Conservation (phyloP, 768 basidiomycete genomes). For the Leccinum olivaceopallidum region DNA sequence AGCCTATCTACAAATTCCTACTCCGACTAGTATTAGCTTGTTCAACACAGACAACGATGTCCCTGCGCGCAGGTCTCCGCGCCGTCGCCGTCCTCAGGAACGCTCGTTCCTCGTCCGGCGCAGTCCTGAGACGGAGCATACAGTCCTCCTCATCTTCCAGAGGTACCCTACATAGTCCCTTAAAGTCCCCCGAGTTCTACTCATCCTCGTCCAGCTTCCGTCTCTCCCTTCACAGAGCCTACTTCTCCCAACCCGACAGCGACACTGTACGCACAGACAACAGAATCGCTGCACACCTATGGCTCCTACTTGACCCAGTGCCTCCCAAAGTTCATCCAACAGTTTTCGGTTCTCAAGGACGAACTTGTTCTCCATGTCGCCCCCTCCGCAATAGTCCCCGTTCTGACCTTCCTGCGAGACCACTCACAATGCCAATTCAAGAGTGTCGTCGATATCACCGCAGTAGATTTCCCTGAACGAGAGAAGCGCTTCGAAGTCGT, state of each 20-base stretch:
- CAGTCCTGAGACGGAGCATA: slow-evolving; percentile 40
- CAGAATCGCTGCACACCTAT: slow-evolving; percentile 83
- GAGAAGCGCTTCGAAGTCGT: slow-evolving; percentile 96
- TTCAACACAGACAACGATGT: slow-evolving; percentile 33
- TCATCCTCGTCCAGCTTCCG: slow-evolving; percentile 47
- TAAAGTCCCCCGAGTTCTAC: not conserved
- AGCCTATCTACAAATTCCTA: slow-evolving; percentile 23
- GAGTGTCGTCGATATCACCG: slow-evolving; percentile 88
- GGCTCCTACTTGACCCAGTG: slow-evolving; percentile 92
- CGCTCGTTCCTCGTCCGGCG: slow-evolving; percentile 31
- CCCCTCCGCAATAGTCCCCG: slow-evolving; percentile 79
- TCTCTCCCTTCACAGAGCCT: slow-evolving; percentile 84
- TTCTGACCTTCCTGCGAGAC: slow-evolving; percentile 91
- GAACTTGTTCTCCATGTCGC: slow-evolving; percentile 89
- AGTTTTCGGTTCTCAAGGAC: slow-evolving; percentile 96
- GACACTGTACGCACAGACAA: slow-evolving; percentile 67
- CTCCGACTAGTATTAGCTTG: slow-evolving; percentile 23
- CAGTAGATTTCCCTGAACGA: slow-evolving; percentile 92
- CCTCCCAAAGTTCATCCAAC: slow-evolving; percentile 96
- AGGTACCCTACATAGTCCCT: slow-evolving; percentile 38
- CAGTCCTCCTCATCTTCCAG: slow-evolving; percentile 48
- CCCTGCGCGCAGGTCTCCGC: slow-evolving; percentile 45
- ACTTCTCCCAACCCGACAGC: slow-evolving; percentile 87
- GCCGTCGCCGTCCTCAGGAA: slow-evolving; percentile 45
- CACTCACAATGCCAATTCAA: slow-evolving; percentile 97